phyloP scores from a whole-genome alignment of 495 filamentous ascomycete genomes.

The Hypoxylon crocopeplum region DNA sequence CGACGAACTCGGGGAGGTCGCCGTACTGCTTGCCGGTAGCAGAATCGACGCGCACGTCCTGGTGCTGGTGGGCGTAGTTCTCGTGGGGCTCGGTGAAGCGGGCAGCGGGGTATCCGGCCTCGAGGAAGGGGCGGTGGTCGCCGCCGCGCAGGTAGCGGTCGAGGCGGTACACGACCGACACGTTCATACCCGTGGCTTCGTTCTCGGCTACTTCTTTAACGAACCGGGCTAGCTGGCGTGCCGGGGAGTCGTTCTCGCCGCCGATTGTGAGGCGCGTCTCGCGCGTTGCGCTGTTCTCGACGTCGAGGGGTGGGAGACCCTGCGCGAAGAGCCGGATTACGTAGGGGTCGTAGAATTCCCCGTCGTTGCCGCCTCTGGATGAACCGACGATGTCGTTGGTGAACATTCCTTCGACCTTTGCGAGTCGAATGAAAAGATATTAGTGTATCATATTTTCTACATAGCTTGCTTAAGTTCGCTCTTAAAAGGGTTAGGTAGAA shows the following conservation, averaged over 20 bases:
- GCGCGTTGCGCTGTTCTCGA: conserved; percentile 43
- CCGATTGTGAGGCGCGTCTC: conserved; percentile 50
- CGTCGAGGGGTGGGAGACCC: conserved; percentile 46
- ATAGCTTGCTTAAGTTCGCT: background rate
- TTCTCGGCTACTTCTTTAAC: conserved; percentile 60
- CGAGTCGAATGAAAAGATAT: too few relatives aligned
- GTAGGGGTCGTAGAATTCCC: conserved; percentile 49
- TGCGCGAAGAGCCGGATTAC: conserved; percentile 59
- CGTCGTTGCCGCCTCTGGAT: conserved; percentile 44
- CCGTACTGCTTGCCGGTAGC: conserved; percentile 56
- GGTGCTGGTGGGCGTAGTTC: conserved; percentile 62
- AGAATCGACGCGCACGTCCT: conserved; percentile 52
- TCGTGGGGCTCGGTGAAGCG: conserved; percentile 63
- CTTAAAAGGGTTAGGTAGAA: background rate
- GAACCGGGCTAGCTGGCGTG: conserved; percentile 59
- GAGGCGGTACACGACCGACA: conserved; percentile 56
- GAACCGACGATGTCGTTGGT: conserved; percentile 62
- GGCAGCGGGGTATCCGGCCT: conserved; percentile 55
- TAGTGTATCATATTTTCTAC: background rate
- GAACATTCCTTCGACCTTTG: conserved; percentile 59
- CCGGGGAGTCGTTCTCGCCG: conserved; percentile 61
- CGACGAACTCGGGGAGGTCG: conserved; percentile 58
- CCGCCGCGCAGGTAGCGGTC: conserved; percentile 62
- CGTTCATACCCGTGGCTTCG: conserved; percentile 50
- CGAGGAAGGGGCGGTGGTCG: conserved; percentile 60